A percentile compares a stretch with the other conserved stretches of the same genome.
Evolutionary conservation across 441 rosid species (phyloP).

Genomic region (Adansonia gregorii): DNA sequence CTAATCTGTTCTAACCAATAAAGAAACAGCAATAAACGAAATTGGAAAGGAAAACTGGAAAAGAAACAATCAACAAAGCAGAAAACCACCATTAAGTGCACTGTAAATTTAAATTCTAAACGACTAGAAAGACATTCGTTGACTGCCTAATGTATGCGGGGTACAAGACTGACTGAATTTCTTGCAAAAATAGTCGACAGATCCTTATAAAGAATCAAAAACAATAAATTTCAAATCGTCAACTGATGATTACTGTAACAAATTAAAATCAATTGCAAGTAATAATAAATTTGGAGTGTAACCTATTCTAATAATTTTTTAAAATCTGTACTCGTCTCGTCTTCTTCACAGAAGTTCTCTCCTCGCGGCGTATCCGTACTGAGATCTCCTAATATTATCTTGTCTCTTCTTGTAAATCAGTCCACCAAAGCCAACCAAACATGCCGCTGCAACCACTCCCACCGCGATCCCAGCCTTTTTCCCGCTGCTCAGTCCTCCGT

Average conservation of each 20-base stretch:
- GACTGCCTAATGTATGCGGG: background rate
- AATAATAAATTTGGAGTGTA: background rate
- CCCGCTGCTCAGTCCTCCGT: slow-evolving; percentile 35
- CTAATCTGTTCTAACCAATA: background rate
- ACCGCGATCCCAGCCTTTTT: slow-evolving; percentile 37
- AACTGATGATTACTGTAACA: background rate
- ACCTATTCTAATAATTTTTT: background rate
- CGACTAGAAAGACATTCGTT: background rate
- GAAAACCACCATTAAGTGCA: background rate
- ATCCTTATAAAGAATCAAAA: slow-evolving; percentile 12
- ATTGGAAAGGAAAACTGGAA: background rate
- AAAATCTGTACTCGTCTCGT: background rate
- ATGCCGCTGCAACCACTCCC: slow-evolving; percentile 33
- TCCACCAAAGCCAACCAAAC: slow-evolving; percentile 35
- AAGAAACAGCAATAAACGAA: background rate
- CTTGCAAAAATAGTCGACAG: background rate
- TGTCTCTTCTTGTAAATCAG: slow-evolving; percentile 40
- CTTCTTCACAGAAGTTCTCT: slow-evolving; percentile 26
- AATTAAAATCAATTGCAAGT: background rate
- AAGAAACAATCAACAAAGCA: background rate
- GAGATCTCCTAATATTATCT: slow-evolving; percentile 31
- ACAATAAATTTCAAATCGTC: background rate
- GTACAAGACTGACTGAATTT: background rate
- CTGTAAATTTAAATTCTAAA: background rate
- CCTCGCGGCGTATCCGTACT: slow-evolving; percentile 31